These are phyloP conservation scores for Vickermania ingenoplastis DNA, from an alignment of 208 protist genomes.

Conservation along the genomic window DNA sequence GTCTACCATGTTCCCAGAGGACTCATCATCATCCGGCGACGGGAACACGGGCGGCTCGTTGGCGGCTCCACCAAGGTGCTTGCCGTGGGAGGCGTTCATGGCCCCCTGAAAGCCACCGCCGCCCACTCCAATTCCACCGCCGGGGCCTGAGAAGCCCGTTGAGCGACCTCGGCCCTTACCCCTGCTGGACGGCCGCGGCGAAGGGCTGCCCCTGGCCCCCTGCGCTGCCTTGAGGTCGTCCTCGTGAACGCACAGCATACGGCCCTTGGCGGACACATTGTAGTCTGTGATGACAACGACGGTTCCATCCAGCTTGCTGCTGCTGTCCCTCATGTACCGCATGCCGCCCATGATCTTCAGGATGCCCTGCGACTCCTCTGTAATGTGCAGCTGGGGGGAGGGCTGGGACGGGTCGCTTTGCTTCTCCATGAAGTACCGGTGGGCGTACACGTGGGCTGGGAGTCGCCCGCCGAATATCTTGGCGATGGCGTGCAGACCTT, in stretches of 20 bases:
- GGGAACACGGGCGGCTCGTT: background rate
- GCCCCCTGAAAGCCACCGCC: background rate
- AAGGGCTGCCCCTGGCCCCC: background rate
- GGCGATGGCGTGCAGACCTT: slow-evolving; percentile 48
- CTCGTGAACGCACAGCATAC: slow-evolving; percentile 31
- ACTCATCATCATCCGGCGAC: background rate
- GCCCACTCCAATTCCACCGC: background rate
- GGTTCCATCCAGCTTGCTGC: slow-evolving; percentile 71
- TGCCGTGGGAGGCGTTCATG: background rate
- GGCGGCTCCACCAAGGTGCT: background rate
- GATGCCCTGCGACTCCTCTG: slow-evolving; percentile 73
- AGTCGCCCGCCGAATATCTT: slow-evolving; percentile 44
- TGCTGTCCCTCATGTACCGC: slow-evolving; percentile 79
- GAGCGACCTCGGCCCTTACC: background rate
- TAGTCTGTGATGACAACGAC: slow-evolving; percentile 73
- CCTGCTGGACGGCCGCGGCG: background rate
- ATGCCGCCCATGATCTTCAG: slow-evolving; percentile 73
- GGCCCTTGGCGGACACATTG: slow-evolving; percentile 26
- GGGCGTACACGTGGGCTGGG: slow-evolving; percentile 69
- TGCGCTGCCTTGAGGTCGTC: slow-evolving; percentile 1
- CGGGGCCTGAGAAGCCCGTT: background rate
- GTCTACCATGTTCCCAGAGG: background rate
- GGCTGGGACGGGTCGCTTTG: slow-evolving; percentile 75
- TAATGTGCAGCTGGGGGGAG: slow-evolving; percentile 78
- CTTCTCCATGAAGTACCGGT: slow-evolving; percentile 83